Base-by-base conservation (phyloP, 495 filamentous ascomycete genomes). In the Lichina pygmaea region DNA sequence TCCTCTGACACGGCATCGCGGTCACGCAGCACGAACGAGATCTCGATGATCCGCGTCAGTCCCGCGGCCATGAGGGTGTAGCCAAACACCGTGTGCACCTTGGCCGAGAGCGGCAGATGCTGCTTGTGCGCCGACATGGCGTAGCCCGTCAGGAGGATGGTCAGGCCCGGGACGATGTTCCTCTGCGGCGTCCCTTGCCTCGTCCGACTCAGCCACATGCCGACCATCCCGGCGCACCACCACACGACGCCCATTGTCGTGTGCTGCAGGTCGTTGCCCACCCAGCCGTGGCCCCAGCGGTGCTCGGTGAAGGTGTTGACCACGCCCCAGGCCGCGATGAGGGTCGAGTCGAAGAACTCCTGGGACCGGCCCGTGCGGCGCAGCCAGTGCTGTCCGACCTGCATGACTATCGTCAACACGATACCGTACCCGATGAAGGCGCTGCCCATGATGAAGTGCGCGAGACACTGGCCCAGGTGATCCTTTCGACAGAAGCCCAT, bases 241-340 rank as follows among this genome's bases (percentile, higher is more conserved):
- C 89, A 97, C 45, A 97, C 74, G 48, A 97, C 72, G 32, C 89
- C 89, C 91, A 95, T 97, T 9, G 76, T 78, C 0, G 89, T 97
- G 55, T 95, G 91, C 57, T 97, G 89, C 58, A 93, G 73, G 57
- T 97, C 89, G 55, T 93, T 94, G 54, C 72, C 70, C n/a, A 78
- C 86, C 89, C 89, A 97, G 2, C 70, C 63, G 0, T 65, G 62
- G 34, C 91, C 91, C 89, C 89, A 97, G 34, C 80, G 71, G 58
- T 97, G 89, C 58, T 95, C 89, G 12, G 91, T 95, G 57, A 97
- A 95, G 36, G 91, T 95, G 57, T 95, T 97, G 58, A 97, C 75
- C 56, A 80, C 82, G 39, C 89, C 89, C 89, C 89, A 97, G 8
- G 76, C 72, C 2, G 85, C 78, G 55, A 97, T 97, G 36, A 95